Evolutionary conservation across 768 basidiomycete genomes (phyloP).

Genomic region (Omphalotus guepiniiformis): DNA sequence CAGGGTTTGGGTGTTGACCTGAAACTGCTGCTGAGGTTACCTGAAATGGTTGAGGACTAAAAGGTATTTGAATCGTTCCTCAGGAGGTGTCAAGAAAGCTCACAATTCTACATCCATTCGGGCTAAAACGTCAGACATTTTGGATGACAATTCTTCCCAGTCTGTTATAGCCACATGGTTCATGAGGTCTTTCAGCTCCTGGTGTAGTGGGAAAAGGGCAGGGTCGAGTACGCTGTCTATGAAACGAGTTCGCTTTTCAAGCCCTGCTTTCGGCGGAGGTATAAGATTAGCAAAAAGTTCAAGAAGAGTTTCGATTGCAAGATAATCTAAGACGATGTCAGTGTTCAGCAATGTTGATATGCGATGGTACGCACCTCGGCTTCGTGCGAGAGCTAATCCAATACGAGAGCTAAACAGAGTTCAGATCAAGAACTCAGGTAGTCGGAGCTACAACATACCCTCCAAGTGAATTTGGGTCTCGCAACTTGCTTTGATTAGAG

Average conservation of each 20-base stretch:
- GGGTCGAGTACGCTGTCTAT: slow-evolving; percentile 48
- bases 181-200: slow-evolving; percentile 36
- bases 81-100: slow-evolving; percentile 23
- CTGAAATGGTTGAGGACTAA: slow-evolving; percentile 59
- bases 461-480: slow-evolving; percentile 40
- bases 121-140: slow-evolving; percentile 46
- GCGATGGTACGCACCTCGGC: slow-evolving; percentile 33
- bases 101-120: slow-evolving; percentile 44
- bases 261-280: slow-evolving; percentile 36
- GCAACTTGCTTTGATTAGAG: slow-evolving; percentile 42
- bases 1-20: slow-evolving; percentile 31
- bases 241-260: slow-evolving; percentile 40
- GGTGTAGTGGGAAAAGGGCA: slow-evolving; percentile 30
- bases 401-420: slow-evolving; percentile 34
- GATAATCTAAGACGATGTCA: slow-evolving; percentile 37
- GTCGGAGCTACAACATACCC: slow-evolving; percentile 31
- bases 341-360: not conserved
- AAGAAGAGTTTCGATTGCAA: slow-evolving; percentile 53
- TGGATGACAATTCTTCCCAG: slow-evolving; percentile 50
- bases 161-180: slow-evolving; percentile 36
- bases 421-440: not conserved
- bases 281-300: slow-evolving; percentile 54
- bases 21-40: slow-evolving; percentile 29
- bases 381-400: slow-evolving; percentile 43
- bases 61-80: not conserved